Evolutionary conservation across 805 yeast species (phyloP).

Genomic region (Saccharomyces mikatae): DNA sequence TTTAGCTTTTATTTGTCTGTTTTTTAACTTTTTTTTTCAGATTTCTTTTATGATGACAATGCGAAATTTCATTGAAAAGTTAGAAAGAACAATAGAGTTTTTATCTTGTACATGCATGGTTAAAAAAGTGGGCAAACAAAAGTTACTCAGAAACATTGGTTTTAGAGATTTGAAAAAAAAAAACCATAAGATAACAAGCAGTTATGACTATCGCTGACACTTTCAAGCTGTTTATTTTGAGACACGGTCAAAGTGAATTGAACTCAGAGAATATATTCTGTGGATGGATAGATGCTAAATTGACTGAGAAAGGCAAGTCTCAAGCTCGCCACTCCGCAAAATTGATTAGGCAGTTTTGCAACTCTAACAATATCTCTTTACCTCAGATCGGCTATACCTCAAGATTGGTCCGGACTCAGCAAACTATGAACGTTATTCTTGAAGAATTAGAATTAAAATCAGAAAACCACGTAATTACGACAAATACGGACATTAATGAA

Average conservation of each 20-base stretch:
- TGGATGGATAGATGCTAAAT: constrained; percentile 76
- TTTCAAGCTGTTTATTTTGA: constrained; percentile 37
- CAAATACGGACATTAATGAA: constrained; percentile 4
- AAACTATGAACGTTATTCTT: constrained; percentile 62
- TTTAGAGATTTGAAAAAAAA: neutral
- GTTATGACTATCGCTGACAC: constrained; percentile 15
- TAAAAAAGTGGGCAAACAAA: neutral
- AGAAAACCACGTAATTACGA: constrained; percentile 13
- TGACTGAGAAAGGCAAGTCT: constrained; percentile 56
- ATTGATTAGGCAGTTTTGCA: constrained; percentile 39
- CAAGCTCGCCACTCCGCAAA: constrained; percentile 65
- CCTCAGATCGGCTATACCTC: constrained; percentile 67
- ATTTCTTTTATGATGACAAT: neutral
- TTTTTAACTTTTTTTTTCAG: neutral
- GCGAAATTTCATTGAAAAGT: neutral
- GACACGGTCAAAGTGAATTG: constrained; percentile 82
- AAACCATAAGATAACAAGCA: neutral
- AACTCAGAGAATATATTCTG: constrained; percentile 69
- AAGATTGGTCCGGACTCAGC: constrained; percentile 62
- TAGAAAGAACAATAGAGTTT: neutral
- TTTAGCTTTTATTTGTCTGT: neutral
- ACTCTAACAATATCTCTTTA: constrained; percentile 14
- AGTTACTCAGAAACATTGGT: neutral
- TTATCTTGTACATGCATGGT: neutral
- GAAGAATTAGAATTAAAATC: constrained; percentile 35